Base-by-base conservation (phyloP, 371 early-diverging fungal genomes). In the Dentiscutata heterogama region DNA sequence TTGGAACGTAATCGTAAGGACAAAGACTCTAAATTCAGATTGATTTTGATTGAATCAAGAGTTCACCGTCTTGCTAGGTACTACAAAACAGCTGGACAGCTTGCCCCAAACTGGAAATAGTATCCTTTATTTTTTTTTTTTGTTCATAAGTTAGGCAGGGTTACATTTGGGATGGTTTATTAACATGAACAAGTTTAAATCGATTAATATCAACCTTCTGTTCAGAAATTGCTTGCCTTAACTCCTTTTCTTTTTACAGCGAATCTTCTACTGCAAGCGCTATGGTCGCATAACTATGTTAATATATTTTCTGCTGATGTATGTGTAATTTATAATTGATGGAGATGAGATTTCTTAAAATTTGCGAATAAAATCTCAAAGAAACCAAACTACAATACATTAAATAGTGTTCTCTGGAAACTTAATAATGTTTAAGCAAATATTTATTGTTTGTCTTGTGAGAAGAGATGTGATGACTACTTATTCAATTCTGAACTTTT, bases 1-100 rank as follows among this genome's bases (percentile, higher is more conserved):
- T 88, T 99, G 87, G 99, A 99, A 93, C 96, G 96, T 86, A 95
- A 98, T 96, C 96, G 98, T 92, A 99, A 99, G 94, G 99, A 99
- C 91, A 93, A 92, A 86, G 99, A 98, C 91, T 93, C 98, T 91
- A 99, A 99, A 96, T 99, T 98, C 95, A 97, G 99, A 87, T 94
- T 99, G 84, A 99, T 98, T 94, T 92, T 99, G 76, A 95, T 98
- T 84, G 99, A 99, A 91, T 98, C 99, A 83, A 95, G 99, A 93
- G 96, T 99, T 88, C 98, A 97, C 93, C 97, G 99, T 93, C 95
- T 99, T 84, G 95, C 97, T 85, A 97, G 99, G 87, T 99, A 99
- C 96, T 99, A 99, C 97, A 99, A 99, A 96, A 96, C 95, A 87
- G 92, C 94, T 86, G 99, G 99, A 85, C 95, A 96, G 90, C 92